Evolutionary conservation across 768 basidiomycete genomes (phyloP), one percentile per base, ranked within the genome.

Genomic region (Amanita rubescens): DNA sequence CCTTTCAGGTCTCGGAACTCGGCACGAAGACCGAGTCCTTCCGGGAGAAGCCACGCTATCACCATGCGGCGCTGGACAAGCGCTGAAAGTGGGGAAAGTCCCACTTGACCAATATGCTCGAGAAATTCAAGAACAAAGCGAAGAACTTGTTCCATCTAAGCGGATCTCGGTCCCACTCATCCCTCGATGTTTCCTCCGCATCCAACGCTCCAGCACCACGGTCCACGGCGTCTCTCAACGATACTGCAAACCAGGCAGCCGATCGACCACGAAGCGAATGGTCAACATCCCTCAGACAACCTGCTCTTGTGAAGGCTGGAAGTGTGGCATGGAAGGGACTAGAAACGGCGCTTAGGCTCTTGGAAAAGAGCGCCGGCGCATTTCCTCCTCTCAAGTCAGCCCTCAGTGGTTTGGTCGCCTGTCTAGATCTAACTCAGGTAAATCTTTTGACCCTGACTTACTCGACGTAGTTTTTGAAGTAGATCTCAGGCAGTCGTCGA

Each of bases 341-440:
- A 27, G 8, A 37, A 38, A 54, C 53, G 39, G 53, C 44, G 8
- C 53, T 53, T 17, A 42, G 44, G 39, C 52, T 53, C 47, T 37
- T 53, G 32, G 52, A 53, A 47, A 20, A 43, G 43, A 37, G 35
- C 35, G 35, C 35, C 35, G 35, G 4, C 11, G 35, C 35, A 5
- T 37, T 37, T 37, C 35, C 35, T 37, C 37, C 35, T 46, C 53
- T 54, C 34, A 54, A 49, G 34, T 54, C 45, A 38, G 53, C 44
- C 48, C 46, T 54, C 32, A 32, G 45, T 17, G 53, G 53, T 8
- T 54, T 54, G 34, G 46, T 54, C 14, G 53, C 53, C 34, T 54
- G 53, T 49, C 45, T 54, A 34, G 44, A 54, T 38, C 46, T 54
- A 39, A 20, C 53, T 37, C 44, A 54, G 39, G 53, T 54, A 54